Base-by-base conservation (phyloP, 306 rosid genomes). In the Fagus crenata region DNA sequence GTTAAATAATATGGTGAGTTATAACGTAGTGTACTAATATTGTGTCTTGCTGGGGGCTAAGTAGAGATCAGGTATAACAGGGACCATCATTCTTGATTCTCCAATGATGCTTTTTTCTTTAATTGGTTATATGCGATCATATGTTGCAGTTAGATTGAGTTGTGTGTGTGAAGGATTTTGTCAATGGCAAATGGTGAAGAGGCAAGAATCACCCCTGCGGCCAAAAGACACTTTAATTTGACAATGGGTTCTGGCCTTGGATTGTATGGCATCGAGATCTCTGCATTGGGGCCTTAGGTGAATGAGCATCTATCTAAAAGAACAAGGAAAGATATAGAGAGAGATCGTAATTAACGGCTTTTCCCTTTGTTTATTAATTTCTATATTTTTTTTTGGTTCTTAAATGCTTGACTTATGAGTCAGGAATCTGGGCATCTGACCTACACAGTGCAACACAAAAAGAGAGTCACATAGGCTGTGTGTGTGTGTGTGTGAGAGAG, bases 261-360 rank as follows among this genome's bases (percentile, higher is more conserved):
- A 7, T 35, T 11, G 76, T 74, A 70, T 69, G 78, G 69, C 86
- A 80, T 80, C 78, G 81, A 80, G 84, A 80, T 77, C 84, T 85
- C 80, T 77, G 81, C 88, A 13, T 22, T 59, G 42, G 77, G 46
- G 58, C 3, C 31, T 12, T 59, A 14, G 14, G 51, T 0, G 51
- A 46, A 12, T 46, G 51, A 46, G 51, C 51, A 46, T 46, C 85
- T 76, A 77, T 22, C 85, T 81, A 53, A 59, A 75, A 61, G 54
- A 49, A 80, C 73, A 53, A 67, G 69, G 31, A 67, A 49, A 73
- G 40, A 28, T 5, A 55, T 13, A 42, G 28, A 18, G 37, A 78
- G 49, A 73, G 67, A 77, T 76, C 86, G 88, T 67, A 90, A 86
- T 89, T 82, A 77, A 56, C 81, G 90, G 96, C 87, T 88, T 89